Conservation (phyloP, 257 asterid genomes). For the Lithospermum erythrorhizon region DNA sequence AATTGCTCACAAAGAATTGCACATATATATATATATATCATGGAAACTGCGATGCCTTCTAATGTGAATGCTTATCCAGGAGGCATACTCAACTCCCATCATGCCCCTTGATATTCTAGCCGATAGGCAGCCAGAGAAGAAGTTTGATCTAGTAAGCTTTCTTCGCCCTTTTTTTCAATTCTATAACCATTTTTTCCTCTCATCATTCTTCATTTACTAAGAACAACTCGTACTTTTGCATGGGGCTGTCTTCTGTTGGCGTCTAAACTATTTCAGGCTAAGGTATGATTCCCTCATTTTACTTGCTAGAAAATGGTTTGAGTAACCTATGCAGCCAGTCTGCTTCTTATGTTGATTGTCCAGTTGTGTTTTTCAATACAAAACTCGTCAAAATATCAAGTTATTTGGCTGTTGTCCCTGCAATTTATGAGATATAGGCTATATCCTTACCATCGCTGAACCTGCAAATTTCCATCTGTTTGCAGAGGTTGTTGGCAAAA, state of each 20-base stretch:
- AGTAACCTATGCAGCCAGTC: not conserved
- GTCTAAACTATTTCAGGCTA: conserved; percentile 49
- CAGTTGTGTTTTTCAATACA: too few species aligned
- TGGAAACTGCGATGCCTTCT: not conserved
- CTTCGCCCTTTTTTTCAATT: conserved; percentile 1
- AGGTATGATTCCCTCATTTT: conserved; percentile 41
- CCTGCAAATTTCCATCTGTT: not conserved
- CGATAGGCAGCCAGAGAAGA: conserved; percentile 75
- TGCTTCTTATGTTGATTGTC: not conserved
- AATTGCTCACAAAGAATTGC: conserved; percentile 1
- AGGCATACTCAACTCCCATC: conserved; percentile 80
- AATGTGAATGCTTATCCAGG: conserved; percentile 31
- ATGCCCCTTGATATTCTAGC: conserved; percentile 79
- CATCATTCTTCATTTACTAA: conserved; percentile 16
- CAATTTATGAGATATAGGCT: not conserved
- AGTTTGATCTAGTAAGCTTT: conserved; percentile 71
- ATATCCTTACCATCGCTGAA: not conserved
- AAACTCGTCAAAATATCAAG: not conserved
- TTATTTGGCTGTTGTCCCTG: not conserved
- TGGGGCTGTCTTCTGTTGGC: conserved; percentile 30
- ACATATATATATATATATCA: too few species aligned
- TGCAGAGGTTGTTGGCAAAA: conserved; percentile 74
- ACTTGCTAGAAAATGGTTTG: not conserved
- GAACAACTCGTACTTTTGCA: conserved; percentile 12
- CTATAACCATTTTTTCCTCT: conserved; percentile 7